phyloP scores from a whole-genome alignment of 306 rosid genomes.

The Vigna reflexopilosa region DNA sequence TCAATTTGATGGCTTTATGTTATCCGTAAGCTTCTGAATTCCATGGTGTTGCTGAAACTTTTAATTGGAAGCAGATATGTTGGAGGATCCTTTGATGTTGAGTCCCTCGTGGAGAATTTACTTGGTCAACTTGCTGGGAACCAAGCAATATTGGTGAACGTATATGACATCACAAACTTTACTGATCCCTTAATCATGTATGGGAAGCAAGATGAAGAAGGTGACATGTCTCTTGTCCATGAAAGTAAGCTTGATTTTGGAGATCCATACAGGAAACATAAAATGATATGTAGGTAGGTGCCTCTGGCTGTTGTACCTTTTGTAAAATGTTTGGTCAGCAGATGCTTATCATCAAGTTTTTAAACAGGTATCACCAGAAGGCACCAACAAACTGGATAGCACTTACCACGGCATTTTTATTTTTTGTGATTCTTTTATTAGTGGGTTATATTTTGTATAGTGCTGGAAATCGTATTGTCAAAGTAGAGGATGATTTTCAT shows the following conservation, averaged over 20 bases:
- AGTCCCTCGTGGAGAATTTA: conserved; percentile 97
- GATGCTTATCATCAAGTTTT: conserved; percentile 42
- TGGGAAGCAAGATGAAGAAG: conserved; percentile 83
- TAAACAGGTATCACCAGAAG: conserved; percentile 89
- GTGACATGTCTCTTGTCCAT: conserved; percentile 76
- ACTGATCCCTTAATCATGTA: conserved; percentile 83
- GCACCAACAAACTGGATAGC: conserved; percentile 88
- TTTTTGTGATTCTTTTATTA: conserved; percentile 79
- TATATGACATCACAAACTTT: conserved; percentile 85
- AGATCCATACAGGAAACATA: conserved; percentile 90
- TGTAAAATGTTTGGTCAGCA: conserved; percentile 19
- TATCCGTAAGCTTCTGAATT: conserved; percentile 38
- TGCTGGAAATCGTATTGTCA: conserved; percentile 91
- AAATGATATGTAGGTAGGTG: conserved; percentile 93
- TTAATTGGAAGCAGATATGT: conserved; percentile 67
- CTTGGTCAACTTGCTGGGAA: conserved; percentile 98
- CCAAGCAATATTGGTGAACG: conserved; percentile 90
- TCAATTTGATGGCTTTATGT: conserved; percentile 34
- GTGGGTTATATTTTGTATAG: conserved; percentile 91
- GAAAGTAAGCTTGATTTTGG: conserved; percentile 97
- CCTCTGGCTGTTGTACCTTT: conserved; percentile 31
- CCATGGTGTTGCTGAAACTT: conserved; percentile 40
- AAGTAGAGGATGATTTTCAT: conserved; percentile 93
- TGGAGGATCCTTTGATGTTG: conserved; percentile 98
- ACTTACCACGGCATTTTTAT: conserved; percentile 64